These are phyloP conservation scores for Bocquillonia castaneifolia DNA, from an alignment of 441 rosid species.

Conservation along the genomic window DNA sequence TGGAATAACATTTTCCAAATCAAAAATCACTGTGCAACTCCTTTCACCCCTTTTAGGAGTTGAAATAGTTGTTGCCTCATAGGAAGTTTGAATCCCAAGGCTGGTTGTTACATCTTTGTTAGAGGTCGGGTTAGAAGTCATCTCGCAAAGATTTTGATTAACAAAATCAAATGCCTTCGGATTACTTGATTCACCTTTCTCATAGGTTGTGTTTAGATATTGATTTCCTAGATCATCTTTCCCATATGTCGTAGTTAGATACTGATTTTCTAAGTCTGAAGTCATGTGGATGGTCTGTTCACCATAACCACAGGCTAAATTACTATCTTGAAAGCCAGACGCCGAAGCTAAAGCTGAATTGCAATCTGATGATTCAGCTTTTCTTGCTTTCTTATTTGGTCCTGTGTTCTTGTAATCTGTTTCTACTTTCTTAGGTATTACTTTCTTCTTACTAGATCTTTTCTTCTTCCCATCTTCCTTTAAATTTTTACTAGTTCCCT, in stretches of 20 bases:
- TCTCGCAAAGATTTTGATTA: too few relatives aligned
- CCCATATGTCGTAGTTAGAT: not conserved
- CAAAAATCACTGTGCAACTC: too few relatives aligned
- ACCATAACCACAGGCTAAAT: not conserved
- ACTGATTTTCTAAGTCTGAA: slow-evolving; percentile 1
- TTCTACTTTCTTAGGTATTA: slow-evolving; percentile 4
- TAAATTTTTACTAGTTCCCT: too few relatives aligned
- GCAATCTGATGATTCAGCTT: not conserved
- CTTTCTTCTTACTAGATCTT: slow-evolving; percentile 7
- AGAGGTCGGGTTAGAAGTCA: not conserved
- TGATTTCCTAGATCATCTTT: not conserved
- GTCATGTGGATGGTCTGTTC: slow-evolving; percentile 9
- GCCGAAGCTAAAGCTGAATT: not conserved
- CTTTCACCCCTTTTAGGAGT: not conserved
- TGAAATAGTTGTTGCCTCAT: not conserved
- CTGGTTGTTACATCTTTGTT: not conserved
- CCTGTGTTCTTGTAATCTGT: not conserved
- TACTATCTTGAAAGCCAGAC: too few relatives aligned
- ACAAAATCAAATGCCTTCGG: too few relatives aligned
- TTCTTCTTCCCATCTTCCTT: too few relatives aligned
- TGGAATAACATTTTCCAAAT: too few relatives aligned
- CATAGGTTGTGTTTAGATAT: too few relatives aligned
- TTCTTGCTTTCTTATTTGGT: slow-evolving; percentile 15
- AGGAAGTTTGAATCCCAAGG: not conserved
- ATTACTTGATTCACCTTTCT: too few relatives aligned